Percentiles rank a stretch among this genome's conserved stretches.
Conservation (phyloP, 331 rosid genomes). For the Malus hybrid region DNA sequence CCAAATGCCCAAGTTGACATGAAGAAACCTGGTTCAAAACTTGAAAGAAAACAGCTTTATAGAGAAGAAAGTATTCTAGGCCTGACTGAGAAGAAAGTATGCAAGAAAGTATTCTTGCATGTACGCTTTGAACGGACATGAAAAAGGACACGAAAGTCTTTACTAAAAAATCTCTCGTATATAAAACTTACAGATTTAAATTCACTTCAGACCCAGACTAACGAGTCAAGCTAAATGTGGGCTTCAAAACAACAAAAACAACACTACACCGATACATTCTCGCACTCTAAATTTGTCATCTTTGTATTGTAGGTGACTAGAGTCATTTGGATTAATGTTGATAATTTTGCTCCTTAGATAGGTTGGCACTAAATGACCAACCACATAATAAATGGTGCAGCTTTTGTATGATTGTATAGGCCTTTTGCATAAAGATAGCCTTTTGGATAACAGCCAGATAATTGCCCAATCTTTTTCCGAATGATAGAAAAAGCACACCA, state of each 20-base stretch:
- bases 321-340: not conserved
- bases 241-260: not conserved
- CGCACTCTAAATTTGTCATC: not conserved
- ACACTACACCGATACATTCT: not conserved
- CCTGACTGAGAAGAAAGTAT: not conserved
- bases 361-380: not conserved
- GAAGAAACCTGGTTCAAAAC: not conserved
- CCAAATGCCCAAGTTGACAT: not conserved
- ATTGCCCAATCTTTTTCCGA: not conserved
- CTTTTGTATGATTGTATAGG: not conserved
- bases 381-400: not conserved
- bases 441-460: not conserved
- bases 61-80: not conserved
- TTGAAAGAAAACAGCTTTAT: not conserved
- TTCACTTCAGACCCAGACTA: not conserved
- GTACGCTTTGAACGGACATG: too few relatives aligned
- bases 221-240: not conserved
- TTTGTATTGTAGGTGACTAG: not conserved
- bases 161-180: not conserved
- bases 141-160: not conserved
- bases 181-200: not conserved
- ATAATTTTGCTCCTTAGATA: not conserved
- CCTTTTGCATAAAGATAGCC: not conserved
- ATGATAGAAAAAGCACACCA: not conserved
- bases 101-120: too few relatives aligned